phyloP scores from a whole-genome alignment of 345 rosid genomes.

The Populus davidiana region DNA sequence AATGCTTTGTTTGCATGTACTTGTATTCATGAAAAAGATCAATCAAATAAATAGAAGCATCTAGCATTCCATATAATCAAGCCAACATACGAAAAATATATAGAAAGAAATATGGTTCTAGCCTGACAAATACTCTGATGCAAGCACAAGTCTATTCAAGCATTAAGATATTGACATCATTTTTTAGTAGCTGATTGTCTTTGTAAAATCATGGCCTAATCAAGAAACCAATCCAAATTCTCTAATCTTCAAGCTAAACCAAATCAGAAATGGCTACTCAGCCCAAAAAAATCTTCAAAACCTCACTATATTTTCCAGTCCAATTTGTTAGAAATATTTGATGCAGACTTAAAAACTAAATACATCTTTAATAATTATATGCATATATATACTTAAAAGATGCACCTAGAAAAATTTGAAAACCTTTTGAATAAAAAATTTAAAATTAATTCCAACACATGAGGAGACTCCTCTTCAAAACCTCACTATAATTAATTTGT shows the following conservation, averaged over 20 bases:
- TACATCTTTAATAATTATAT: too few relatives aligned
- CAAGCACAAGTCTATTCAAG: neutral
- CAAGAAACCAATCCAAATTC: too few relatives aligned
- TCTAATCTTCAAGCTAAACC: too few relatives aligned
- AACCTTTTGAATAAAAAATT: too few relatives aligned
- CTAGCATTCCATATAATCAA: neutral
- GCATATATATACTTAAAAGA: too few relatives aligned
- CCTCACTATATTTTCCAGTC: too few relatives aligned
- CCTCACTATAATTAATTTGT: neutral
- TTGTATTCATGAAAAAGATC: neutral
- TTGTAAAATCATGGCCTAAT: too few relatives aligned
- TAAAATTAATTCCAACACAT: slow-evolving; percentile 38
- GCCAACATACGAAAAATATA: neutral
- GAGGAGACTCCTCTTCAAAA: slow-evolving; percentile 50
- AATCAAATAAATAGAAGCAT: neutral
- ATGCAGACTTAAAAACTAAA: too few relatives aligned
- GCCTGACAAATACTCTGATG: neutral
- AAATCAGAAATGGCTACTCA: neutral
- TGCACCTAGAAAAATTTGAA: too few relatives aligned
- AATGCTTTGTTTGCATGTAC: neutral
- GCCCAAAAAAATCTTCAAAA: neutral
- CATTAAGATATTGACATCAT: neutral
- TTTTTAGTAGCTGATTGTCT: too few relatives aligned
- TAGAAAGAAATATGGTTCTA: neutral
- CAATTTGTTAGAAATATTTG: too few relatives aligned